A percentile compares a stretch with the other conserved stretches of the same genome.
Evolutionary conservation across 768 basidiomycete genomes (phyloP).

Genomic region (Solioccasus polychromus): DNA sequence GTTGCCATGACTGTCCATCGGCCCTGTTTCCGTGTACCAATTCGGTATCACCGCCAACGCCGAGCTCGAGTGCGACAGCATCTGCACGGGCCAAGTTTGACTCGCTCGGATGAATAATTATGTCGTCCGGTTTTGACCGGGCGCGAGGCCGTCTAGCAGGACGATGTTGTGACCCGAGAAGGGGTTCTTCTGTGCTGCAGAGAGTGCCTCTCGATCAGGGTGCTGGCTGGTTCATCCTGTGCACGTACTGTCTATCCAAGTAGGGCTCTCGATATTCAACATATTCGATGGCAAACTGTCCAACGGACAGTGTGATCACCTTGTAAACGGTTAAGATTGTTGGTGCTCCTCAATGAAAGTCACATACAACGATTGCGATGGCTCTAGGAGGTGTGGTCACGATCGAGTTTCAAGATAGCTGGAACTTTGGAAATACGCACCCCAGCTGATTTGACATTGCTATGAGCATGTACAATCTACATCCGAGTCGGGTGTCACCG

Average conservation of each 20-base stretch:
- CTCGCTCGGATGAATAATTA: constrained; percentile 61
- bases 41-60: constrained; percentile 48
- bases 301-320: constrained; percentile 54
- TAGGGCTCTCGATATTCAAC: constrained; percentile 18
- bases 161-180: constrained; percentile 14
- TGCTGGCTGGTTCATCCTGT: not conserved
- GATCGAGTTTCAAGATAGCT: not conserved
- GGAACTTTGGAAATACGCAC: constrained; percentile 40
- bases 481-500: not conserved
- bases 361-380: constrained; percentile 22
- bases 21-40: constrained; percentile 40
- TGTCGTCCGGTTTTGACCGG: constrained; percentile 53
- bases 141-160: constrained; percentile 36
- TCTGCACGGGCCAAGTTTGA: constrained; percentile 69
- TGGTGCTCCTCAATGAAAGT: not conserved
- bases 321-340: constrained; percentile 27
- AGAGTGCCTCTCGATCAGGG: not conserved
- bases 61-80: constrained; percentile 54
- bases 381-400: constrained; percentile 17
- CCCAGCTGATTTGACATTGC: constrained; percentile 70
- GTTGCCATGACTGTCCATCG: constrained; percentile 46
- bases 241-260: constrained; percentile 20
- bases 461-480: constrained; percentile 68
- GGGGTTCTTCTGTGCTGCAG: constrained; percentile 23
- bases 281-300: constrained; percentile 56